Base-by-base conservation (phyloP, 1,139 yeast species). In the Pneumocystis sp. region DNA sequence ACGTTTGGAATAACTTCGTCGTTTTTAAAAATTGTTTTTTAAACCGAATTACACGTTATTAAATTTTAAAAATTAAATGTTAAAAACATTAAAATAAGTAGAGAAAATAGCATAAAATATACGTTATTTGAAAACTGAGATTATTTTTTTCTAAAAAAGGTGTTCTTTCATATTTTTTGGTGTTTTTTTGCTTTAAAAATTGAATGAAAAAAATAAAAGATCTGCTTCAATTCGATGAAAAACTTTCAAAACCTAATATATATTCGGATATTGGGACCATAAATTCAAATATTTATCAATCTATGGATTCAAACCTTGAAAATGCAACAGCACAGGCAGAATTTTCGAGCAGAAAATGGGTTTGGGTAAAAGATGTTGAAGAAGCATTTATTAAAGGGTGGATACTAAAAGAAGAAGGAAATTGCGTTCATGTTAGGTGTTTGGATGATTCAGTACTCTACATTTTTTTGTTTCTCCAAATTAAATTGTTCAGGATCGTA, bases 291-390 rank as follows among this genome's bases (percentile, higher is more conserved):
- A 17, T 15, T 5, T 2, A 17, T 40, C n/a, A 2, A 5, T 21
- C 45, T 34, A 60, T 57, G n/a, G 50, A 39, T 37, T 63, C 50
- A 2, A 21, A 19, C 8, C 61, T 39, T 10, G 40, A 59, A 59
- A 7, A 59, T 31, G 69, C 64, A 29, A 68, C 67, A 25, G 81
- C 77, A 66, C 82, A 79, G 69, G 83, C 82, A 63, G 84, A 81
- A 67, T 81, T 80, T 72, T 79, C 82, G 65, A 77, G 83, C 66
- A 83, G 80, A 70, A 81, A 79, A 70, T 83, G 87, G 83, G 95
- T 89, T 4, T 90, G 97, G 96, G 81, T 89, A 19, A 88, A 95
- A 1, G 90, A 87, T 72, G 77, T 78, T n/a, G 78, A 78, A 61
- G 77, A 80, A 40, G 83, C 86, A 19, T 91, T 88, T 74, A 78